Evolutionary conservation across 345 rosid species (phyloP).

Genomic region (Balakata baccata): DNA sequence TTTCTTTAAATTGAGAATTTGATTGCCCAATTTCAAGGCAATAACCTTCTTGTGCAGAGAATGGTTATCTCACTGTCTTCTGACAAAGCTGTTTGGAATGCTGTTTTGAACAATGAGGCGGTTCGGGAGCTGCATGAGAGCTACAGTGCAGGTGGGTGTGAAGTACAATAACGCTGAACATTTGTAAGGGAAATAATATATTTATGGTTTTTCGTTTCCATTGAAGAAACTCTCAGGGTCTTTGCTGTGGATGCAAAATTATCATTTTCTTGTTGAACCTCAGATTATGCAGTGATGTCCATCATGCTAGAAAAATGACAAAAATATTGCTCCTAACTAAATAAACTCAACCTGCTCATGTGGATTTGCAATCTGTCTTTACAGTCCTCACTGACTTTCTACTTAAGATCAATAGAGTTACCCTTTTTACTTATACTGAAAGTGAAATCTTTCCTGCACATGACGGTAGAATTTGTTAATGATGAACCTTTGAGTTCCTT

Average conservation of each 20-base stretch:
- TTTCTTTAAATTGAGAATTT: background rate
- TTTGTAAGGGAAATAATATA: background rate
- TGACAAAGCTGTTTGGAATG: slow-evolving; percentile 83
- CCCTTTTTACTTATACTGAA: background rate
- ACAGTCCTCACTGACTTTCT: background rate
- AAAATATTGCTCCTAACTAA: too few relatives aligned
- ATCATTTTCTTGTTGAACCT: background rate
- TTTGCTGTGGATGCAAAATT: background rate
- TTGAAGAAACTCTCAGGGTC: background rate
- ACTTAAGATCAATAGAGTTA: too few relatives aligned
- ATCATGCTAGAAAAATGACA: too few relatives aligned
- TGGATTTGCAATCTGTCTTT: background rate
- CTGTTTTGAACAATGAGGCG: slow-evolving; percentile 69
- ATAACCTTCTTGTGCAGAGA: slow-evolving; percentile 39
- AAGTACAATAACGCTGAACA: slow-evolving; percentile 3
- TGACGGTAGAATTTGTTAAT: too few relatives aligned
- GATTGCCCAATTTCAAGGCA: background rate
- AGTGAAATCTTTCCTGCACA: background rate
- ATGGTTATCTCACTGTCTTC: slow-evolving; percentile 83
- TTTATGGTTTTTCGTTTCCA: too few relatives aligned
- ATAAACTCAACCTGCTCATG: background rate
- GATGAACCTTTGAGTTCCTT: background rate
- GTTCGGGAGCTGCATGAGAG: slow-evolving; percentile 68
- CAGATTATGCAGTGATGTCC: background rate
- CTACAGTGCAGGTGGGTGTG: slow-evolving; percentile 47